A percentile compares a stretch with the other conserved stretches of the same genome.
Conservation (phyloP, 352 stramenopile species). For the Phytophthora boehmeriae region DNA sequence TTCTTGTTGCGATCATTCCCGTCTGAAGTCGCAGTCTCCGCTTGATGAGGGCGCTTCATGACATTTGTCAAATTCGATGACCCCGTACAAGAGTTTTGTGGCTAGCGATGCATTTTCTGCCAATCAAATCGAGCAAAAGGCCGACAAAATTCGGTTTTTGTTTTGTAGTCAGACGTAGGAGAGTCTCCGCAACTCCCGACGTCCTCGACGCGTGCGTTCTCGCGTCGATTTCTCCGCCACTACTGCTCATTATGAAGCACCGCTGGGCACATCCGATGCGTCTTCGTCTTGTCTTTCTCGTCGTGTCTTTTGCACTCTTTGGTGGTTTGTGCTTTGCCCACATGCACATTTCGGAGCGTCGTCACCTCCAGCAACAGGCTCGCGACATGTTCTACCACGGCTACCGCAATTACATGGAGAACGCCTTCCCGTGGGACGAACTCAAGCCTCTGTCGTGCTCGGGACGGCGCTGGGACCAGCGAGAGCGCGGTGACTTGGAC, state of each 20-base stretch:
- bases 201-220: slow-evolving; percentile 2
- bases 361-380: slow-evolving; percentile 74
- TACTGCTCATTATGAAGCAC: slow-evolving; percentile 2
- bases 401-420: slow-evolving; percentile 87
- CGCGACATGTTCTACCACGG: slow-evolving; percentile 91
- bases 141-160: too few relatives aligned
- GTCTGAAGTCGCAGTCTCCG: not conserved
- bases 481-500: slow-evolving; percentile 86
- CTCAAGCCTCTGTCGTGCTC: slow-evolving; percentile 85
- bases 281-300: slow-evolving; percentile 23
- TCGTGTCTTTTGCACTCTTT: slow-evolving; percentile 12
- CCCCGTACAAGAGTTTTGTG: too few relatives aligned
- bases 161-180: too few relatives aligned
- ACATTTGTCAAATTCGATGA: too few relatives aligned
- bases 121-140: too few relatives aligned
- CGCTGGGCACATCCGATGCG: slow-evolving; percentile 9
- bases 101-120: too few relatives aligned
- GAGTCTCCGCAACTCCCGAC: too few relatives aligned
- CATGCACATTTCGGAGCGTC: slow-evolving; percentile 76
- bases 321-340: slow-evolving; percentile 21
- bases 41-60: not conserved
- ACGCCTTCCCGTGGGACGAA: slow-evolving; percentile 90
- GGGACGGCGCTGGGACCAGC: slow-evolving; percentile 75
- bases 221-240: slow-evolving; percentile 9
- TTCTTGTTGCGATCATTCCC: slow-evolving; percentile 24